Percentiles rank a stretch among this genome's conserved stretches.
Conservation (phyloP, 768 basidiomycete species). For the Pulveroboletus sp. region DNA sequence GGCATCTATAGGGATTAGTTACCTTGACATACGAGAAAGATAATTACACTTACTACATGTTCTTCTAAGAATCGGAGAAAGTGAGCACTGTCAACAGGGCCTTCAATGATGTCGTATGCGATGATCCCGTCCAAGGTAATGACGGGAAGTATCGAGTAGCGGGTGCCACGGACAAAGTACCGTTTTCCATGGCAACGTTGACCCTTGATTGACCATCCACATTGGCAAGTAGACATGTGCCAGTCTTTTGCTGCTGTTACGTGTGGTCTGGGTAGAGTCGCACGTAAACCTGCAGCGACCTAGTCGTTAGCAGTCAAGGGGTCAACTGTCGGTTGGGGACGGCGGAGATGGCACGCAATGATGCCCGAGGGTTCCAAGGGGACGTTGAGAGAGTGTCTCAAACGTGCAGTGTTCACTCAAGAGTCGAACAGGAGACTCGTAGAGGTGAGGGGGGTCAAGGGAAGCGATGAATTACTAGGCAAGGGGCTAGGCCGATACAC, state of each 20-base stretch:
- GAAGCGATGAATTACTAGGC: no score
- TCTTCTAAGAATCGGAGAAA: neutral
- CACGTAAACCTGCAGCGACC: no score
- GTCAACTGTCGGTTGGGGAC: no score
- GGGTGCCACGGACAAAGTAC: neutral
- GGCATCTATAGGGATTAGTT: neutral
- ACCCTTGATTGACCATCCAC: neutral
- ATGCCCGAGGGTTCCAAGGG: no score
- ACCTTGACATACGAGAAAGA: neutral
- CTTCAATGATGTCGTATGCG: neutral
- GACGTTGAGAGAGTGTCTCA: no score
- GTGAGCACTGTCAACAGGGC: neutral
- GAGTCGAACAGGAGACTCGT: no score
- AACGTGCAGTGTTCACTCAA: no score
- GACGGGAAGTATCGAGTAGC: neutral
- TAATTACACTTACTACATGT: constrained; percentile 1
- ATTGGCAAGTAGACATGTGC: neutral
- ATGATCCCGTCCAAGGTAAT: neutral
- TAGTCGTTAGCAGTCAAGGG: no score
- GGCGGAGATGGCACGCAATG: no score
- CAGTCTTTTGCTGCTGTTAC: neutral
- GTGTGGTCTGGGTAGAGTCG: no score
- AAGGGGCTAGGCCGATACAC: no score
- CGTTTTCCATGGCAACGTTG: neutral
- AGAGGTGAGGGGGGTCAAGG: no score